Percentiles rank a stretch among this genome's conserved stretches.
Evolutionary conservation across 1,139 yeast species (phyloP).

Genomic region (Pichia sp.): DNA sequence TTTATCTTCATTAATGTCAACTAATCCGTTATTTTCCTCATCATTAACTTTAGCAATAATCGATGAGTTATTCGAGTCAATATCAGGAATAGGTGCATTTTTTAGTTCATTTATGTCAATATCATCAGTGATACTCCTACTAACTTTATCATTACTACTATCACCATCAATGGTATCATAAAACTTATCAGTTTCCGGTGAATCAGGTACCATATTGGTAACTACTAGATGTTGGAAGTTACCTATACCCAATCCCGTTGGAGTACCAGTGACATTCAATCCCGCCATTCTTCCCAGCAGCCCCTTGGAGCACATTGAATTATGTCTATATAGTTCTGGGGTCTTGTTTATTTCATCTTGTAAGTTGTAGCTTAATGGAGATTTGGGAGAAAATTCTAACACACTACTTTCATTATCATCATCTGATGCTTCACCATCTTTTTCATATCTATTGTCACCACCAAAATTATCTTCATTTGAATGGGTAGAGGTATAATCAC

Average conservation of each 20-base stretch:
- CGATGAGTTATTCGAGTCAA: not conserved
- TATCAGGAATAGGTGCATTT: conserved; percentile 7
- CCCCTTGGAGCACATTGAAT: conserved; percentile 6
- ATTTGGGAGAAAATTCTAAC: conserved; percentile 14
- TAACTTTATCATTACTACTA: not conserved
- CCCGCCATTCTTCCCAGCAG: not conserved
- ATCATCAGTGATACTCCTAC: not conserved
- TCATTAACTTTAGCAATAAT: not conserved
- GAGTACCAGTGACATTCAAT: conserved; percentile 2
- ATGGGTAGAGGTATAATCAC: not conserved
- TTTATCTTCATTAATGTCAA: not conserved
- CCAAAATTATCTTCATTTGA: not conserved
- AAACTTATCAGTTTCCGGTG: not conserved
- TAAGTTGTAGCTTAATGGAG: conserved; percentile 3
- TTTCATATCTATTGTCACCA: conserved; percentile 10
- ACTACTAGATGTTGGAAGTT: conserved; percentile 7
- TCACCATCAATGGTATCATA: conserved; percentile 3
- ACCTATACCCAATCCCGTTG: conserved; percentile 7
- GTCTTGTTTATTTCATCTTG: conserved; percentile 1
- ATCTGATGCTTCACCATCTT: too few relatives aligned
- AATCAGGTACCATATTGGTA: conserved; percentile 1
- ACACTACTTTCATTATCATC: conserved; percentile 2
- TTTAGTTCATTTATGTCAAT: not conserved
- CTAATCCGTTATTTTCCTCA: not conserved
- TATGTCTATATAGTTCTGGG: conserved; percentile 10